Evolutionary conservation across 495 filamentous ascomycete species (phyloP), one percentile per base, ranked within the genome.

Genomic region (Xylaria bambusicola): DNA sequence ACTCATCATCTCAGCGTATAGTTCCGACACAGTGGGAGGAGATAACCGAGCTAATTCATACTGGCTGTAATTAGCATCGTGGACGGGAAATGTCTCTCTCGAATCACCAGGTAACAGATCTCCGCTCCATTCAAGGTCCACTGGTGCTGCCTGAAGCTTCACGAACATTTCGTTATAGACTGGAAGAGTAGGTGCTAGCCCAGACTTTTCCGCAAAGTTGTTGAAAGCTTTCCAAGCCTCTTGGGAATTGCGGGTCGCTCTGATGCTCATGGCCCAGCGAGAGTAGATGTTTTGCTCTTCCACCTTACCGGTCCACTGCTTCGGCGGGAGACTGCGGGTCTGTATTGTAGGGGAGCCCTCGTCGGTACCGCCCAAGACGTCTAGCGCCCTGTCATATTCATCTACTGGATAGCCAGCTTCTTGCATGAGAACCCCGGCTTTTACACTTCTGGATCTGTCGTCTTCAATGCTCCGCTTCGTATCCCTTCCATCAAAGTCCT

Each of bases 161-260:
- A 67, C 53, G 26, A 81, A 79, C 75, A 81, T 78, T 41, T 74
- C 73, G 5, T 64, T 70, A 49, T 80, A 80, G 12, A 76, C 70
- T 20, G 65, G 58, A n/a, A 56, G 17, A 33, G 65, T 66, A 0
- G 75, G 75, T 18, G 54, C 44, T 17, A 73, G 42, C 20, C 31
- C 60, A 0, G 53, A 55, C 15, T 67, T 58, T 18, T 53, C 18
- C 6, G 68, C 70, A 21, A 77, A 66, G 9, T 61, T 51, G n/a
- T 63, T 57, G 51, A 81, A 81, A 15, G 66, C 62, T 18, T 51
- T 64, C 78, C 78, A 81, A 7, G 78, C 76, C 53, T 81, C 78
- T 47, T 70, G 66, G 24, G 62, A 60, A 50, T 79, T 79, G 40
- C 77, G 71, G 23, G 78, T 77, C 18, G 76, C 69, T 33, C 64